Evolutionary conservation across 2,329 filamentous ascomycete genomes (phyloP).

Genomic region (Pseudocercospora cruenta): DNA sequence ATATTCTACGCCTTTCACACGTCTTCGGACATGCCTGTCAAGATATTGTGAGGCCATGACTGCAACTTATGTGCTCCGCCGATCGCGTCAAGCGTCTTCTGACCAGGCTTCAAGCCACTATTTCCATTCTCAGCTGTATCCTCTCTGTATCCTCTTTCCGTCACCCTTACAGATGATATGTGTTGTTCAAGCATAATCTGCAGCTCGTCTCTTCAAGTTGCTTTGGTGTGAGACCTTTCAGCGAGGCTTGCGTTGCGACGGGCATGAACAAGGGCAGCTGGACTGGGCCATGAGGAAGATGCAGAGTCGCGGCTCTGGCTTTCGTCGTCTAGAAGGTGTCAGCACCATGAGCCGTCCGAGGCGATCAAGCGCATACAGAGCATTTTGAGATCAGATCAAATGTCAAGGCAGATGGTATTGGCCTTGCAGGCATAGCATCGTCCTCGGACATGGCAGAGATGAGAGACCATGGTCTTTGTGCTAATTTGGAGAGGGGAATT

Average conservation of each 20-base stretch:
- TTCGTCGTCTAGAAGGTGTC: slow-evolving; percentile 74
- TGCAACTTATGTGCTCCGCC: slow-evolving; percentile 94
- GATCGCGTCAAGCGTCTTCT: slow-evolving; percentile 81
- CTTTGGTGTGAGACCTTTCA: slow-evolving; percentile 90
- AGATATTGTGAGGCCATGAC: slow-evolving; percentile 91
- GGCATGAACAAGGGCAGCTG: slow-evolving; percentile 97
- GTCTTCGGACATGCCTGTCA: slow-evolving; percentile 65
- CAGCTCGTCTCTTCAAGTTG: slow-evolving; percentile 90
- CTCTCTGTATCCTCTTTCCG: not conserved
- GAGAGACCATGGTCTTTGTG: not conserved
- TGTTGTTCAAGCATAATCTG: slow-evolving; percentile 93
- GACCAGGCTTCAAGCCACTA: slow-evolving; percentile 85
- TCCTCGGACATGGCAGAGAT: slow-evolving; percentile 24
- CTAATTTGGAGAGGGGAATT: not conserved
- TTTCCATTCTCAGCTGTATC: slow-evolving; percentile 11
- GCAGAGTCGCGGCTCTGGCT: slow-evolving; percentile 84
- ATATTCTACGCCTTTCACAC: slow-evolving; percentile 38
- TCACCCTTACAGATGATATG: slow-evolving; percentile 74
- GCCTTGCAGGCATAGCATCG: slow-evolving; percentile 29
- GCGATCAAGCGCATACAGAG: slow-evolving; percentile 63
- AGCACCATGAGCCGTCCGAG: slow-evolving; percentile 7
- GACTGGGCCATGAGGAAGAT: slow-evolving; percentile 88
- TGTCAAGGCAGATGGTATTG: slow-evolving; percentile 63
- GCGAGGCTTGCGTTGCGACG: slow-evolving; percentile 91
- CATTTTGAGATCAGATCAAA: slow-evolving; percentile 79